Conservation (phyloP, 352 stramenopile species). For the Phytophthora cryptogea region DNA sequence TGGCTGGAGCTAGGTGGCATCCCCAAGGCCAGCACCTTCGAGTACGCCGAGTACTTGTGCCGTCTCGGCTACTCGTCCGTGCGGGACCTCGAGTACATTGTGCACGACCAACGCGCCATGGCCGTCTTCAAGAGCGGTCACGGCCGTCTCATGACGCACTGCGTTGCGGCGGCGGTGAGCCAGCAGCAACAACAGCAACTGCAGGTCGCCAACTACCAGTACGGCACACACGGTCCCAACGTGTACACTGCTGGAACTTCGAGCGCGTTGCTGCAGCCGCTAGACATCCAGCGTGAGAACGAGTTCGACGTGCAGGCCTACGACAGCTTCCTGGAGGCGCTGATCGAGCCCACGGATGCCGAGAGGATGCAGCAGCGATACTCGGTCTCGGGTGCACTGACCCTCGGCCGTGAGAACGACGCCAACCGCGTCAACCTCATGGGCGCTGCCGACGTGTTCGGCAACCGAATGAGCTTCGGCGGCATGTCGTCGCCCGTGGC, state of each 20-base stretch:
- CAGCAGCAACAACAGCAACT: slow-evolving; percentile 32
- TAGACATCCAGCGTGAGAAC: slow-evolving; percentile 59
- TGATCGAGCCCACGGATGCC: slow-evolving; percentile 49
- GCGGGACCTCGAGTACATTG: slow-evolving; percentile 61
- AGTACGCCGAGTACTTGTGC: slow-evolving; percentile 64
- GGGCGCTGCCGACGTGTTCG: slow-evolving; percentile 17
- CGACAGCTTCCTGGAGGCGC: slow-evolving; percentile 61
- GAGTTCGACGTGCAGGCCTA: slow-evolving; percentile 54
- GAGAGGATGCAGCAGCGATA: slow-evolving; percentile 38
- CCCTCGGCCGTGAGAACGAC: slow-evolving; percentile 26
- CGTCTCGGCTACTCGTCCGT: slow-evolving; percentile 63
- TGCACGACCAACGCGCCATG: slow-evolving; percentile 54
- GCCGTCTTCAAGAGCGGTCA: slow-evolving; percentile 51
- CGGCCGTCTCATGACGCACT: slow-evolving; percentile 51
- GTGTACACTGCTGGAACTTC: slow-evolving; percentile 41
- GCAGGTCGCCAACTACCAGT: slow-evolving; percentile 36
- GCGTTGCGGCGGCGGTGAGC: slow-evolving; percentile 36
- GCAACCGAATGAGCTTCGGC: slow-evolving; percentile 36
- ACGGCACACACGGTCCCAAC: slow-evolving; percentile 29
- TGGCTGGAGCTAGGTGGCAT: slow-evolving; percentile 68
- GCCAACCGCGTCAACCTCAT: slow-evolving; percentile 19
- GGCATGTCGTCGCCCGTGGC: slow-evolving; percentile 21
- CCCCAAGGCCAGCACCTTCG: slow-evolving; percentile 42
- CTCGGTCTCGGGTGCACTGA: slow-evolving; percentile 12
- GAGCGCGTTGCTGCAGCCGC: slow-evolving; percentile 50